phyloP scores from a whole-genome alignment of 2,329 filamentous ascomycete species.

The Penicillium glabrum region DNA sequence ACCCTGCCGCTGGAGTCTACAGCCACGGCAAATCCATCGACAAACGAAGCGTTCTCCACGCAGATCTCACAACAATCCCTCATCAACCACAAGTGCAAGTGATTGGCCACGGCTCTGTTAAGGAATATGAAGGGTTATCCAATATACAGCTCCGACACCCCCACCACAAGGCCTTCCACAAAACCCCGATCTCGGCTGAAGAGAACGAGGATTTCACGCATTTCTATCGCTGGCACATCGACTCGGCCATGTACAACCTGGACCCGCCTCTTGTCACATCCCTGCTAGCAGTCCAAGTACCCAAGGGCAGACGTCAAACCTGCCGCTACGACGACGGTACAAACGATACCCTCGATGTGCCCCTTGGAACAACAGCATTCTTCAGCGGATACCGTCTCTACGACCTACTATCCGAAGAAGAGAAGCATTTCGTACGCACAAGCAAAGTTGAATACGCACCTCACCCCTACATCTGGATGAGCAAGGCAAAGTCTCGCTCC shows the following conservation, averaged over 20 bases:
- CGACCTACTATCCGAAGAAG: conserved; percentile 62
- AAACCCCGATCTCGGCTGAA: conserved; percentile 60
- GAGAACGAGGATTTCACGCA: conserved; percentile 59
- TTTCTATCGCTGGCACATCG: conserved; percentile 79
- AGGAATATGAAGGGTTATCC: conserved; percentile 68
- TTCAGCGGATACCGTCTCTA: conserved; percentile 71
- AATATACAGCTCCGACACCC: conserved; percentile 71
- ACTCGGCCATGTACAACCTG: conserved; percentile 74
- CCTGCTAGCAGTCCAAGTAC: conserved; percentile 70
- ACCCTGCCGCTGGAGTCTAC: conserved; percentile 64
- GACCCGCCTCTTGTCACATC: conserved; percentile 73
- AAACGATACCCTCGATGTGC: conserved; percentile 64
- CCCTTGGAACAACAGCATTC: conserved; percentile 75
- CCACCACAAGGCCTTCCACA: conserved; percentile 76
- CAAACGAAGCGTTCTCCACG: conserved; percentile 67
- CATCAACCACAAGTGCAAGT: conserved; percentile 79
- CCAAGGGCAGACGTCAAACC: conserved; percentile 63
- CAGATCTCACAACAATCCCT: conserved; percentile 76
- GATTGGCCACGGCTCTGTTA: conserved; percentile 72
- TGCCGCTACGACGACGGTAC: conserved; percentile 74
- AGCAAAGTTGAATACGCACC: conserved; percentile 73
- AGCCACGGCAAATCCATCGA: conserved; percentile 78
- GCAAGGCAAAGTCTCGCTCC: conserved; percentile 62
- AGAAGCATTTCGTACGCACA: conserved; percentile 66
- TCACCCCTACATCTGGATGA: conserved; percentile 81